Evolutionary conservation across 2,329 filamentous ascomycete genomes (phyloP), one percentile per base, ranked within the genome.

Genomic region (Neocatenulostroma microsporum): DNA sequence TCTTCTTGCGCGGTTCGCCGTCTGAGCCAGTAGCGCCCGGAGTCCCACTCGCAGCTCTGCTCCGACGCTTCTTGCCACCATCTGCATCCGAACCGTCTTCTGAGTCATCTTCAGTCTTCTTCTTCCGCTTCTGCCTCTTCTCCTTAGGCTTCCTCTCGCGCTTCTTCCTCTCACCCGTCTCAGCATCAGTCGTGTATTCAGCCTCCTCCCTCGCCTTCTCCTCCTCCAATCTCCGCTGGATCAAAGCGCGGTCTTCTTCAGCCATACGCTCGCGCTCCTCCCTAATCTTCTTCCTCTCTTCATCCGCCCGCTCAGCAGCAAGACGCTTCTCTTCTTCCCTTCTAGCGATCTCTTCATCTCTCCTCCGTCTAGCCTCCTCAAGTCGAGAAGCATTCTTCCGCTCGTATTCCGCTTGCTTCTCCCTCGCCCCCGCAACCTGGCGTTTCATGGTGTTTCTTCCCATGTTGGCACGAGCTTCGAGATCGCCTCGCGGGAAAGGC

Each of bases 381-480:
- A 96, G 75, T 61, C 91, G 93, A 52, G 83, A 78, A 23, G 87
- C 85, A 58, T 96, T 95, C 67, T 84, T 86, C 52, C 87, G 82
- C 60, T 98, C 91, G 61, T 94, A 96, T 45, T 93, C 84, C 45
- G 77, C 81, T 60, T 98, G 91, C 48, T 77, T 82, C 47, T 85
- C 80, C 31, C 89, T 76, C 4, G 84, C 82, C 52, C 87, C 80
- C 54, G 93, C 85, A 10, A 98, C 75, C 60, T 98, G 89, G 53
- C 85, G 87, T 47, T 84, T 82, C 66, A 94, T 85, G 1, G 93
- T 98, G 59, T 95, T 94, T 42, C 83, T 80, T 47, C 86, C 88
- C 91, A 98, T 98, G 69, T 85, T 94, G 28, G 91, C 89, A 56
- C 93, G 86, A 63, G 93, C 85, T 60, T 96, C 89, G 23, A 98